Percentiles rank a stretch among this genome's conserved stretches.
These are phyloP conservation scores for Cynanchum wilfordii DNA, from an alignment of 257 asterid genomes.

Conservation along the genomic window DNA sequence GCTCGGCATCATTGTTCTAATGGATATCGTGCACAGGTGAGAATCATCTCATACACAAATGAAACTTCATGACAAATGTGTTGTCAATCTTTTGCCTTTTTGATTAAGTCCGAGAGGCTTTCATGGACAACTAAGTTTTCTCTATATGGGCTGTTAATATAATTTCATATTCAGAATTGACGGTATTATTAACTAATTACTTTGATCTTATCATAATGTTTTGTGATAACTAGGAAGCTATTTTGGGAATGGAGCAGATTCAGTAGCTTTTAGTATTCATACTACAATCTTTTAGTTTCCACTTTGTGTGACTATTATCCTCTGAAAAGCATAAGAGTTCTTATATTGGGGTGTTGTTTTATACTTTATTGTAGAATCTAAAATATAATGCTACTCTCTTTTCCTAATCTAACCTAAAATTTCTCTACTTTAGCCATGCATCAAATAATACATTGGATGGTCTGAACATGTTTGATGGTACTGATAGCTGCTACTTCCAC, in stretches of 20 bases:
- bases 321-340: not conserved
- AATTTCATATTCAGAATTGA: not conserved
- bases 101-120: not conserved
- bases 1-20: conserved; percentile 86
- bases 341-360: not conserved
- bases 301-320: not conserved
- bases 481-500: conserved; percentile 94
- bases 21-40: conserved; percentile 99
- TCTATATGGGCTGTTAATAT: not conserved
- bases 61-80: conserved; percentile 15
- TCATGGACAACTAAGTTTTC: not conserved
- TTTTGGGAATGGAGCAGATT: conserved; percentile 1
- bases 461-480: conserved; percentile 98
- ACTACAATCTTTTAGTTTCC: not conserved
- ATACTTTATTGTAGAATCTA: not conserved
- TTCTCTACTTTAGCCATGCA: conserved; percentile 62
- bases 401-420: conserved; percentile 20
- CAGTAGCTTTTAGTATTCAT: not conserved
- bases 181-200: not conserved
- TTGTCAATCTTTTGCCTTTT: not conserved
- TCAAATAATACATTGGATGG: conserved; percentile 99
- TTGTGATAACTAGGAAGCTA: not conserved
- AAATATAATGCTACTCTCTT: not conserved
- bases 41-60: conserved; percentile 12
- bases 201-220: not conserved